These are phyloP conservation scores for Cladobotryum protrusum DNA, from an alignment of 2,329 filamentous ascomycete genomes.

Conservation along the genomic window DNA sequence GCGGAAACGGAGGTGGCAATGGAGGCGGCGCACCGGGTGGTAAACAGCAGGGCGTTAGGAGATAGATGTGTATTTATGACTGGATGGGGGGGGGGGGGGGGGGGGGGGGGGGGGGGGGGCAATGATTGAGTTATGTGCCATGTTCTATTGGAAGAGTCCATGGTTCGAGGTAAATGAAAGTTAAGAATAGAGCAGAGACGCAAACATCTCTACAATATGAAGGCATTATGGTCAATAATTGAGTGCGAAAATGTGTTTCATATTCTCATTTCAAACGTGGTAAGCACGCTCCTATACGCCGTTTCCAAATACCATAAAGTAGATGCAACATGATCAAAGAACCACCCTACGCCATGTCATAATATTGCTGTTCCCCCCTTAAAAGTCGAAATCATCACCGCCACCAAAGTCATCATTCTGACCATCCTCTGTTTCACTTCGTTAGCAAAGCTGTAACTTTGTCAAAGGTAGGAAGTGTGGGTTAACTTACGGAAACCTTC, in stretches of 20 bases:
- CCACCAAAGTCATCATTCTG: conserved; percentile 25
- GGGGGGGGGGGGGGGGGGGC: too few species aligned
- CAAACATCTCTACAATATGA: too few species aligned
- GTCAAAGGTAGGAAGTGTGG: neutral
- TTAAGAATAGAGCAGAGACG: too few species aligned
- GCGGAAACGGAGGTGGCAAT: neutral
- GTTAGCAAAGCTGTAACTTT: conserved; percentile 12
- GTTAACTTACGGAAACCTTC: conserved; percentile 35
- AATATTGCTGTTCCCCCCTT: conserved; percentile 5
- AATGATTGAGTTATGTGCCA: too few species aligned
- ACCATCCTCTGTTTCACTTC: conserved; percentile 22
- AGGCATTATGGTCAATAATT: too few species aligned
- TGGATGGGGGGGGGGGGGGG: neutral
- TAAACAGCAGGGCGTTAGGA: conserved; percentile 39
- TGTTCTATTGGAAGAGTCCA: too few species aligned
- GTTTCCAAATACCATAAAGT: neutral
- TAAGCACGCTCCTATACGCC: neutral
- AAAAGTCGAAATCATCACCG: conserved; percentile 16
- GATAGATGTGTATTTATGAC: conserved; percentile 11
- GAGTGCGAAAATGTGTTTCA: too few species aligned
- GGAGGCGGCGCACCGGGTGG: conserved; percentile 18
- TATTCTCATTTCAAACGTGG: too few species aligned
- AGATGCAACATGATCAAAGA: neutral
- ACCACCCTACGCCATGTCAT: neutral
- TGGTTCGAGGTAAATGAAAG: too few species aligned